Evolutionary conservation across 129 eudicot genomes (phyloP).

Genomic region (Chrysanthemum seticuspe): DNA sequence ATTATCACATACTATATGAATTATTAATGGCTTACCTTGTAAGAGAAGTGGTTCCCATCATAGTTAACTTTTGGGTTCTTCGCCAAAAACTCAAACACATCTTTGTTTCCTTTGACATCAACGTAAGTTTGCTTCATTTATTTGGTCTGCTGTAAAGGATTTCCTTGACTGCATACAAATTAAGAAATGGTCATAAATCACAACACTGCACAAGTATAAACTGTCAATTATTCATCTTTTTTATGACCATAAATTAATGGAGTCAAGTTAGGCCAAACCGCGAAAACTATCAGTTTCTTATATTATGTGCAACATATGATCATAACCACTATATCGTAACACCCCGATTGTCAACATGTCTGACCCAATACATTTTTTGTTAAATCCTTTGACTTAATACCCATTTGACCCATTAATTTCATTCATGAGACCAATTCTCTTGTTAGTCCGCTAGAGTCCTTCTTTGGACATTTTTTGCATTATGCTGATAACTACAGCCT

Average conservation of each 20-base stretch:
- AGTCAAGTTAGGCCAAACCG: too few species aligned
- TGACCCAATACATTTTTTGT: too few species aligned
- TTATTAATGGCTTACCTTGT: constrained; percentile 55
- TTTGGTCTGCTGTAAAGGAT: constrained; percentile 53
- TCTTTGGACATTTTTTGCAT: too few species aligned
- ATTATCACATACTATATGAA: too few species aligned
- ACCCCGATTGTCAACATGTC: too few species aligned
- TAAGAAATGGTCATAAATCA: background rate
- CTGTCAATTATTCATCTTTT: background rate
- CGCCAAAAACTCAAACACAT: constrained; percentile 76
- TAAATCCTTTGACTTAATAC: too few species aligned
- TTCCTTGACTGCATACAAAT: constrained; percentile 43
- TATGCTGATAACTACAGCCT: too few species aligned
- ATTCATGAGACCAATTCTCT: too few species aligned
- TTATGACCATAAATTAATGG: background rate
- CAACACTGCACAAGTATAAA: background rate
- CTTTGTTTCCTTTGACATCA: constrained; percentile 64
- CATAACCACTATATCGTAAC: background rate
- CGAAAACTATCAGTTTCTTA: background rate
- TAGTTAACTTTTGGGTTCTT: constrained; percentile 86
- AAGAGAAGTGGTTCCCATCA: too few species aligned
- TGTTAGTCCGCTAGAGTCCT: too few species aligned
- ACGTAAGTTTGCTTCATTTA: constrained; percentile 53
- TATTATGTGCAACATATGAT: background rate
- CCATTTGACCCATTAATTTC: too few species aligned